Evolutionary conservation across 2,329 filamentous ascomycete genomes (phyloP), one percentile per base, ranked within the genome.

Genomic region (Chaetomium sp.): DNA sequence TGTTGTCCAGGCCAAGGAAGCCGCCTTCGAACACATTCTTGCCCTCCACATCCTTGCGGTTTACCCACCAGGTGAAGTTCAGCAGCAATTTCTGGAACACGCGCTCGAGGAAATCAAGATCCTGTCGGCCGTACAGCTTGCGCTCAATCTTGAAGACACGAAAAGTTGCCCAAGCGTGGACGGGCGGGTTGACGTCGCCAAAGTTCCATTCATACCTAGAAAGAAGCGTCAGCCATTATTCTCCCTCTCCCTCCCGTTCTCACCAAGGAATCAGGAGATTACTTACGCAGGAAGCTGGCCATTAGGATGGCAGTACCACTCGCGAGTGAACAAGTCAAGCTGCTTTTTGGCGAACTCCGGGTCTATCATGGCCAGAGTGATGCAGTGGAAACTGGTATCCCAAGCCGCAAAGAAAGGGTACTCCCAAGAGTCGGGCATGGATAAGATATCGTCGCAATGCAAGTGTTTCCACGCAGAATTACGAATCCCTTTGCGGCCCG

Each of bases 51-150:
- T 97, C 92, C 72, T 97, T 97, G 56, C 92, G 87, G 70, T 97
- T 97, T 19, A 96, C 92, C 92, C 92, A 97, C 94, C 94, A 97
- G 4, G 94, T 97, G 71, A 97, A 97, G 74, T 97, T 97, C 60
- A 97, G 78, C 32, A 97, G 77, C 58, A 97, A 74, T 71, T 97
- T 97, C 68, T 97, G 94, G 76, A 97, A 97, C 4, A 96, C 91
- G 19, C 92, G 84, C 76, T 97, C 92, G 8, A 97, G 79, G 72
- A 96, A 97, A 71, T 97, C 94, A 36, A 96, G 77, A 69, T 97
- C 92, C 68, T 96, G 90, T 37, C 89, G 85, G 42, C 92, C 94
- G 66, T 96, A 97, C 77, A 97, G 84, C 75, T 97, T 97, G 63
- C 94, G 86, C 76, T 97, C 92, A 61, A 97, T 96, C 74, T 97